Evolutionary conservation across 805 yeast genomes (phyloP).

Genomic region (Saccharomycopsis synnaedendra): DNA sequence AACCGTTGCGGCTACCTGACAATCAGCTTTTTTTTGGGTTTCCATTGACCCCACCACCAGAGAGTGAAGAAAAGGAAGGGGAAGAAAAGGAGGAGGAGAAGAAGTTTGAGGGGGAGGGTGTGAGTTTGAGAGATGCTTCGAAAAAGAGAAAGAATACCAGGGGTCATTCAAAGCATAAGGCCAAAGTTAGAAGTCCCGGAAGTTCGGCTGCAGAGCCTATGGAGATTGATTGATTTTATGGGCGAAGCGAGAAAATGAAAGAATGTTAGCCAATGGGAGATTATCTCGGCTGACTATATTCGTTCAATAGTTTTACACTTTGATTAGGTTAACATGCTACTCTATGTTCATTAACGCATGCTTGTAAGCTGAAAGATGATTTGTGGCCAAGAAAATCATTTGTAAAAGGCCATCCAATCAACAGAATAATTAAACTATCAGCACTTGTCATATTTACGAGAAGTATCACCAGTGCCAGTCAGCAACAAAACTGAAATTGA

Average conservation of each 20-base stretch:
- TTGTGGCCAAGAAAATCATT: too few relatives aligned
- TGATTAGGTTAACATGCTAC: too few relatives aligned
- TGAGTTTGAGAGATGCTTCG: constrained; percentile 61
- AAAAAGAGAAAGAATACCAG: constrained; percentile 30
- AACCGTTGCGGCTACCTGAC: constrained; percentile 60
- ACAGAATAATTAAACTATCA: too few relatives aligned
- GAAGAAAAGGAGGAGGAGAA: constrained; percentile 19
- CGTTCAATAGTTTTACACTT: too few relatives aligned
- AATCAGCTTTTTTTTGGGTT: constrained; percentile 92
- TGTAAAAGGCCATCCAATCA: too few relatives aligned
- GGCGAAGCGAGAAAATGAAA: not conserved
- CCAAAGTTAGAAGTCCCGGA: constrained; percentile 12
- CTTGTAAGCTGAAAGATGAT: too few relatives aligned
- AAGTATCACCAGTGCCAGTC: too few relatives aligned
- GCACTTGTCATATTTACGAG: too few relatives aligned
- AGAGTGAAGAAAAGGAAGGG: constrained; percentile 24
- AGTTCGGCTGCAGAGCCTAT: constrained; percentile 3
- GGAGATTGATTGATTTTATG: constrained; percentile 7
- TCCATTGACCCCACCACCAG: constrained; percentile 42
- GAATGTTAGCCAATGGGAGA: too few relatives aligned
- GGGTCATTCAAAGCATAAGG: not conserved
- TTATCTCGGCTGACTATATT: too few relatives aligned
- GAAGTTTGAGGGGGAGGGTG: constrained; percentile 58
- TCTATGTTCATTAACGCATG: too few relatives aligned
- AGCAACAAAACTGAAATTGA: too few relatives aligned